Conservation (phyloP, 2,329 filamentous ascomycete species). For the Fusarium metavorans region DNA sequence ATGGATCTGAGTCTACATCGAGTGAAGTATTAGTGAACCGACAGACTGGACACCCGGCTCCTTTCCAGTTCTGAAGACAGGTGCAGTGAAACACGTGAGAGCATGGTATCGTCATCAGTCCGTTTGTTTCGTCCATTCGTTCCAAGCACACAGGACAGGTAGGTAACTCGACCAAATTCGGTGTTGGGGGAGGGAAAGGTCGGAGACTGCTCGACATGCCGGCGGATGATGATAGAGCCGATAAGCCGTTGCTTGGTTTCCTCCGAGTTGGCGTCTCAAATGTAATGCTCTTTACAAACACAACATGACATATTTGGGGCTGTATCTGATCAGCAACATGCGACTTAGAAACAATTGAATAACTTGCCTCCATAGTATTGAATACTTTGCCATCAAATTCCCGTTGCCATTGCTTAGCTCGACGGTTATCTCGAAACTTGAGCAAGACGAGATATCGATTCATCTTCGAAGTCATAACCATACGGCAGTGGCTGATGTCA, state of each 20-base stretch:
- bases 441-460: conserved; percentile 96
- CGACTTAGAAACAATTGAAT: neutral
- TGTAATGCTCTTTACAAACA: conserved; percentile 92
- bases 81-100: conserved; percentile 98
- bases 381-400: conserved; percentile 95
- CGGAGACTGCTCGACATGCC: conserved; percentile 61
- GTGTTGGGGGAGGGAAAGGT: conserved; percentile 76
- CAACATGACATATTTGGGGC: conserved; percentile 94
- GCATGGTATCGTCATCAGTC: conserved; percentile 93
- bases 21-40: conserved; percentile 77
- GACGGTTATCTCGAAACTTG: conserved; percentile 84
- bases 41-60: conserved; percentile 93
- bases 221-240: conserved; percentile 64
- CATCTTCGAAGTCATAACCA: conserved; percentile 89
- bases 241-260: conserved; percentile 66
- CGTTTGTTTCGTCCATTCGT: conserved; percentile 97
- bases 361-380: conserved; percentile 84
- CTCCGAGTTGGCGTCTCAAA: conserved; percentile 74
- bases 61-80: conserved; percentile 96
- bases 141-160: conserved; percentile 97
- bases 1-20: conserved; percentile 54
- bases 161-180: conserved; percentile 88
- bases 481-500: conserved; percentile 91
- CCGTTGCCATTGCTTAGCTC: conserved; percentile 82
- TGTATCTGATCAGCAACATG: conserved; percentile 38